phyloP scores from a whole-genome alignment of 2,329 filamentous ascomycete genomes.

The Claviceps sp. region DNA sequence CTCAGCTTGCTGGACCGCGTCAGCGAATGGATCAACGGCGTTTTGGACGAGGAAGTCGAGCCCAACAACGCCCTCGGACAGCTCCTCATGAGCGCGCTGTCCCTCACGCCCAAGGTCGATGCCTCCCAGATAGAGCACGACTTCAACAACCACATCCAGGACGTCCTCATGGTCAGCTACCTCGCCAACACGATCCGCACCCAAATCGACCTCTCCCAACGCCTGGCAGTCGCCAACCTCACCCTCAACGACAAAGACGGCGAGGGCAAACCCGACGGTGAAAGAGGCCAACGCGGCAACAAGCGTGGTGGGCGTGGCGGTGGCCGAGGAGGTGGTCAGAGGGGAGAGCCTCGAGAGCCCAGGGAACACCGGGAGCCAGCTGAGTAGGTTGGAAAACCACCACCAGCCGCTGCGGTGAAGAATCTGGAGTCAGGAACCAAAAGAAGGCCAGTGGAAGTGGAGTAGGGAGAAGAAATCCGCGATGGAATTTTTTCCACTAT shows the following conservation, averaged over 20 bases:
- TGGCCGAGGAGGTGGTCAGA: slow-evolving; percentile 36
- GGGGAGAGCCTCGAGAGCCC: slow-evolving; percentile 35
- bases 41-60: slow-evolving; percentile 84
- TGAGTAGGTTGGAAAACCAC: slow-evolving; percentile 15
- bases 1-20: slow-evolving; percentile 83
- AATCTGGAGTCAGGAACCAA: neutral
- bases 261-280: slow-evolving; percentile 33
- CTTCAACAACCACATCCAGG: slow-evolving; percentile 99
- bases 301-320: slow-evolving; percentile 39
- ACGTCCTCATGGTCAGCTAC: slow-evolving; percentile 96
- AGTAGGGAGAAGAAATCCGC: no score
- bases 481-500: no score
- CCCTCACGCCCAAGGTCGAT: slow-evolving; percentile 89
- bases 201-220: slow-evolving; percentile 95
- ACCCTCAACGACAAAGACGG: slow-evolving; percentile 34
- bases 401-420: no score
- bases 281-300: slow-evolving; percentile 33
- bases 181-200: slow-evolving; percentile 97
- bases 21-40: slow-evolving; percentile 80
- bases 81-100: slow-evolving; percentile 87
- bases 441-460: slow-evolving; percentile 2
- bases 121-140: slow-evolving; percentile 82
- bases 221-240: slow-evolving; percentile 69
- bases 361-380: slow-evolving; percentile 20
- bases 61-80: slow-evolving; percentile 88